Evolutionary conservation across 2,329 filamentous ascomycete species (phyloP).

Genomic region (Cytospora mali): DNA sequence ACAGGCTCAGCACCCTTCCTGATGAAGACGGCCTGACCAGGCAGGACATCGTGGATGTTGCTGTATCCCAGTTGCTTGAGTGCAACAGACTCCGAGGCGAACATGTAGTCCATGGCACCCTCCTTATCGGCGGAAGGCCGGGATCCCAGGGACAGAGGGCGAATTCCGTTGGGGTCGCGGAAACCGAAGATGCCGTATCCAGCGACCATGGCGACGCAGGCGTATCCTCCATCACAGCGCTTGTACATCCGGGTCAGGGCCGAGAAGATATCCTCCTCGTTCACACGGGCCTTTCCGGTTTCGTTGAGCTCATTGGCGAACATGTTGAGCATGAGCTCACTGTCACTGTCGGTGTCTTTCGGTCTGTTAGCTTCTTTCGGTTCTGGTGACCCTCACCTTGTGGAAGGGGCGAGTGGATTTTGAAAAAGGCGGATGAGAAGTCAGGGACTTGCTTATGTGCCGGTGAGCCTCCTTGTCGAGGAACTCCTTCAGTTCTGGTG

Average conservation of each 20-base stretch:
- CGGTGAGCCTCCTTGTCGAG: conserved; percentile 79
- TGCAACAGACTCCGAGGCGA: conserved; percentile 87
- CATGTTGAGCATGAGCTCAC: conserved; percentile 84
- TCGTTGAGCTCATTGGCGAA: conserved; percentile 84
- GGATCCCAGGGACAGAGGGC: conserved; percentile 78
- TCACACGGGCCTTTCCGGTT: conserved; percentile 82
- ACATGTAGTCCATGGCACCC: conserved; percentile 78
- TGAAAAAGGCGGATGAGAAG: neutral
- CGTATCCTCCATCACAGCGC: conserved; percentile 76
- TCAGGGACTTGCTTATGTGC: conserved; percentile 62
- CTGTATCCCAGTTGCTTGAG: conserved; percentile 79
- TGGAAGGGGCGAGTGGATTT: neutral
- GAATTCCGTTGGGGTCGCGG: conserved; percentile 79
- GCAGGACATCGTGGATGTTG: conserved; percentile 75
- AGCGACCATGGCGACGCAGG: conserved; percentile 82
- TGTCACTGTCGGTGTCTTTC: conserved; percentile 77
- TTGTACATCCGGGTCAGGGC: conserved; percentile 74
- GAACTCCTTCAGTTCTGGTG: conserved; percentile 67
- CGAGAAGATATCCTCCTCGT: conserved; percentile 77
- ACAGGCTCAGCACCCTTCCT: conserved; percentile 74
- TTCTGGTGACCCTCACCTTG: neutral
- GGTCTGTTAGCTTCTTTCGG: conserved; percentile 1
- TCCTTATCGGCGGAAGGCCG: conserved; percentile 65
- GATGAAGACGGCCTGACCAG: conserved; percentile 84
- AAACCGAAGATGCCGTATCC: conserved; percentile 79